Conservation (phyloP, 2,329 filamentous ascomycete genomes). For the Pseudopyricularia cyperi region DNA sequence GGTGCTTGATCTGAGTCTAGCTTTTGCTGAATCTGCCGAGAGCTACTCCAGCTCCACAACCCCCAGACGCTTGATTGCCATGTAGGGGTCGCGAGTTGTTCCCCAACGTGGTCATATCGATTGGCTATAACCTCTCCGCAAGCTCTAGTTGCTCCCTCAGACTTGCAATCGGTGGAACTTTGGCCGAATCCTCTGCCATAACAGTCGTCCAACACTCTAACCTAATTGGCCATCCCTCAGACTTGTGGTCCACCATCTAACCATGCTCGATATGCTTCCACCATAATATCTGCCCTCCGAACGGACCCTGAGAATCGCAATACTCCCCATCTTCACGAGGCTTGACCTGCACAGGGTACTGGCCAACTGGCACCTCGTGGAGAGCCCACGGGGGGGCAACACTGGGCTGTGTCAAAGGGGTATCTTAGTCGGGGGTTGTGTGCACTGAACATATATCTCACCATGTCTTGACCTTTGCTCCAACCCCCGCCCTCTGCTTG, state of each 20-base stretch:
- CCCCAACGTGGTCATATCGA: slow-evolving; percentile 2
- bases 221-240: background rate
- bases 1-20: background rate
- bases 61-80: background rate
- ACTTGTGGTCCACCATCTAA: background rate
- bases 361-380: background rate
- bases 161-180: background rate
- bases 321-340: background rate
- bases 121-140: background rate
- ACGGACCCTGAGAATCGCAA: background rate
- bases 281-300: background rate
- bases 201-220: background rate
- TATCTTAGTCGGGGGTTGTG: background rate
- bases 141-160: background rate
- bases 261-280: background rate
- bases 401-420: background rate
- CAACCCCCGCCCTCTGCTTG: background rate
- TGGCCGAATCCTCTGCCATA: background rate
- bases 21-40: background rate
- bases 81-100: background rate
- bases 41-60: background rate
- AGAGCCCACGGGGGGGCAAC: background rate
- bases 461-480: background rate
- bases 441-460: background rate
- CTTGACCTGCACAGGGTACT: background rate